A percentile compares a stretch with the other conserved stretches of the same genome.
These are phyloP conservation scores for Daldinia childiae DNA, from an alignment of 495 filamentous ascomycete genomes.

Conservation along the genomic window DNA sequence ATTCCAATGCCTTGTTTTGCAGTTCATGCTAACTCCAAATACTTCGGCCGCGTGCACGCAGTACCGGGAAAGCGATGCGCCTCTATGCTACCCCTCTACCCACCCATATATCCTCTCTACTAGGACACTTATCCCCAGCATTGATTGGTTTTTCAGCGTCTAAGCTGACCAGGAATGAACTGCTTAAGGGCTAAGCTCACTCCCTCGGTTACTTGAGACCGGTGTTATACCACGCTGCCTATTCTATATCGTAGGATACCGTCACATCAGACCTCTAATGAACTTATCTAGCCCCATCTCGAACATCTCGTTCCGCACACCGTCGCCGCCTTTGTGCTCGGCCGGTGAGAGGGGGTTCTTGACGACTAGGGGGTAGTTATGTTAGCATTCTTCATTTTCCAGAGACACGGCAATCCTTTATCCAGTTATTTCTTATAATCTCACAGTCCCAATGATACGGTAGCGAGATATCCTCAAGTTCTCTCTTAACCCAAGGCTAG, in stretches of 20 bases:
- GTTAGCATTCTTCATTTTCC: slow-evolving; percentile 15
- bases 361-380: slow-evolving; percentile 67
- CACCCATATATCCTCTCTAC: neutral
- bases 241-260: neutral
- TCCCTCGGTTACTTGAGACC: neutral
- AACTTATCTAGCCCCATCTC: slow-evolving; percentile 91
- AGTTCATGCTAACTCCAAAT: neutral
- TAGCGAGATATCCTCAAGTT: no score
- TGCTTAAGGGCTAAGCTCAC: neutral
- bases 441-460: no score
- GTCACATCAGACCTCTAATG: slow-evolving; percentile 64
- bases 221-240: neutral
- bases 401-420: neutral
- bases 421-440: neutral
- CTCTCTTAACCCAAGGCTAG: no score
- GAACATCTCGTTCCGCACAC: slow-evolving; percentile 94
- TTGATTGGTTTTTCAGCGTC: neutral
- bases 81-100: neutral
- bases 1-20: neutral
- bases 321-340: slow-evolving; percentile 87
- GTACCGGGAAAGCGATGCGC: neutral
- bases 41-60: neutral
- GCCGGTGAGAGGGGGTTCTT: slow-evolving; percentile 92
- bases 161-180: neutral
- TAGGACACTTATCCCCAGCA: neutral